A percentile compares a stretch with the other conserved stretches of the same genome.
Conservation (phyloP, 805 yeast species). For the Millerozyma miso region DNA sequence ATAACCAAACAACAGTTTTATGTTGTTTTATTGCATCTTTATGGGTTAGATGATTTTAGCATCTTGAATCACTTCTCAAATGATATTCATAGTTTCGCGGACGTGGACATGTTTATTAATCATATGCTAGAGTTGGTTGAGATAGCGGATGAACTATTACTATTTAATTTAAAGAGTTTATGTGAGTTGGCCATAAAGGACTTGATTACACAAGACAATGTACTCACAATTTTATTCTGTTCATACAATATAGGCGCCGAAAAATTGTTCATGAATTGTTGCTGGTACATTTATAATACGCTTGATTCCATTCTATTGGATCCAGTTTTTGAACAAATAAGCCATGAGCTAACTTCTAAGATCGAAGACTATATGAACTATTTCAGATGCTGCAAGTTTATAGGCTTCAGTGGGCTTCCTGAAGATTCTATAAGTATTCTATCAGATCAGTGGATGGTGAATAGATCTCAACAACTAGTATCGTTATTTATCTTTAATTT, state of each 20-base stretch:
- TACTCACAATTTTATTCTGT: slow-evolving; percentile 49
- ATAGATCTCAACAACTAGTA: slow-evolving; percentile 14
- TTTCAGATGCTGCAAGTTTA: slow-evolving; percentile 24
- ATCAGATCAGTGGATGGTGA: slow-evolving; percentile 17
- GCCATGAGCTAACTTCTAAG: slow-evolving; percentile 19
- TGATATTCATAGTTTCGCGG: slow-evolving; percentile 6
- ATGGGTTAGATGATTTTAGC: slow-evolving; percentile 46
- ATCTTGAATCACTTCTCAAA: slow-evolving; percentile 32
- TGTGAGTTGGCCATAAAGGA: slow-evolving; percentile 60
- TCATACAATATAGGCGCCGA: slow-evolving; percentile 49
- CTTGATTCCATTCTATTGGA: slow-evolving; percentile 59
- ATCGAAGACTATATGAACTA: slow-evolving; percentile 25
- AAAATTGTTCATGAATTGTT: slow-evolving; percentile 55
- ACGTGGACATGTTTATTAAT: slow-evolving; percentile 46
- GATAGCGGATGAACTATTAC: slow-evolving; percentile 57
- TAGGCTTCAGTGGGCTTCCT: slow-evolving; percentile 15
- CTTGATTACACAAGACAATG: slow-evolving; percentile 57
- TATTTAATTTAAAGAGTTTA: slow-evolving; percentile 54
- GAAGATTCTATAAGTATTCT: slow-evolving; percentile 13
- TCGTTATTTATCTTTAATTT: slow-evolving; percentile 18
- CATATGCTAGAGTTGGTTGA: slow-evolving; percentile 55
- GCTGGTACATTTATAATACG: slow-evolving; percentile 66
- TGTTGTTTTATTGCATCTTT: slow-evolving; percentile 50
- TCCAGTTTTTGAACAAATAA: slow-evolving; percentile 22
- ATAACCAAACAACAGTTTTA: slow-evolving; percentile 41